These are phyloP conservation scores for Benincasa hispida DNA, from an alignment of 306 rosid genomes.

Conservation along the genomic window DNA sequence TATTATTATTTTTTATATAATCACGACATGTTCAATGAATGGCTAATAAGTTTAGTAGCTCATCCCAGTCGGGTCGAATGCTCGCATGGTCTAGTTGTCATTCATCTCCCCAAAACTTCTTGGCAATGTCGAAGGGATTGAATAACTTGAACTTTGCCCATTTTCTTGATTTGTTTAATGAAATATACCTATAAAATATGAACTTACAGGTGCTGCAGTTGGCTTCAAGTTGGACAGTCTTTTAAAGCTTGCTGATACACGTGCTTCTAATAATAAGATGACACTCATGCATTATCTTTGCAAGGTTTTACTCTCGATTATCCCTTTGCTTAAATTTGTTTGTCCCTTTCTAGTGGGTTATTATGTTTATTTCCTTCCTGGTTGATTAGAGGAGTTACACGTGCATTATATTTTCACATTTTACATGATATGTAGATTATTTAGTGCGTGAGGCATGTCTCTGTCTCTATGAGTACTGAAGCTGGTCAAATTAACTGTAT, in stretches of 20 bases:
- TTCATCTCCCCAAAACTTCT: background rate
- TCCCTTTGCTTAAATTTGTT: slow-evolving; percentile 5
- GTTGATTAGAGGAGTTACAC: background rate
- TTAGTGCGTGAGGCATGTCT: background rate
- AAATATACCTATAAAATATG: background rate
- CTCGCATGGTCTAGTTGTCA: background rate
- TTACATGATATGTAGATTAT: background rate
- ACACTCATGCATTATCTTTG: slow-evolving; percentile 99
- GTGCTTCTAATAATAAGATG: slow-evolving; percentile 82
- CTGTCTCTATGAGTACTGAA: background rate
- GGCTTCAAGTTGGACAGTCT: slow-evolving; percentile 99
- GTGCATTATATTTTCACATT: background rate
- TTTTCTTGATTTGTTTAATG: background rate
- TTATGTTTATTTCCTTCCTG: background rate
- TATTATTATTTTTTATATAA: too few species aligned
- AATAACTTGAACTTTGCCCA: background rate
- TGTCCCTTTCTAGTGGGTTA: slow-evolving; percentile 9
- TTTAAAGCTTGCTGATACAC: slow-evolving; percentile 85
- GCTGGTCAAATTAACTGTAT: background rate
- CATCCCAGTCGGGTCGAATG: background rate
- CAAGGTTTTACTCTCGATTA: slow-evolving; percentile 42
- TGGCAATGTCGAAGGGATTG: background rate
- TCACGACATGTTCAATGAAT: background rate
- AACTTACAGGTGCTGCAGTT: slow-evolving; percentile 72
- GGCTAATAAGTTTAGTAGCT: background rate